Evolutionary conservation across 2,329 filamentous ascomycete species (phyloP).

Genomic region (Ophiostoma populinum): DNA sequence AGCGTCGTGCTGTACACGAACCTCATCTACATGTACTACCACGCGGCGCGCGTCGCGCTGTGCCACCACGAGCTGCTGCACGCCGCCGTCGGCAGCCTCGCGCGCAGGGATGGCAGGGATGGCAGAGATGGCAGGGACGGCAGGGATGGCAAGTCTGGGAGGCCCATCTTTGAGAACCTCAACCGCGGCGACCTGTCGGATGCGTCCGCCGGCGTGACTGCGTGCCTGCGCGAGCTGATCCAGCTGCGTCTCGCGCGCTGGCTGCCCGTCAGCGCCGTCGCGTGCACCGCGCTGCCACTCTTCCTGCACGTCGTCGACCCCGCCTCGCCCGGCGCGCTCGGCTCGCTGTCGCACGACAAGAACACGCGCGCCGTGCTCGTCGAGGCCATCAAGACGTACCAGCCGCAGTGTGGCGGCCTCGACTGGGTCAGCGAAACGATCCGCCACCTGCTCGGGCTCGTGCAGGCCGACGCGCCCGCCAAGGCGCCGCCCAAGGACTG

Average conservation of each 20-base stretch:
- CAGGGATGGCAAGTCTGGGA: neutral
- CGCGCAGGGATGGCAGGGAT: too few species aligned
- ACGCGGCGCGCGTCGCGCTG: constrained; percentile 11
- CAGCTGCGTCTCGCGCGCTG: constrained; percentile 11
- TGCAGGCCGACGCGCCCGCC: constrained; percentile 8
- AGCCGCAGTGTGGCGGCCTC: constrained; percentile 12
- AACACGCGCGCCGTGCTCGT: too few species aligned
- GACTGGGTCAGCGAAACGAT: constrained; percentile 12
- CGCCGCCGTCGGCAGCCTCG: constrained; percentile 23
- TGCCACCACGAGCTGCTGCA: constrained; percentile 14
- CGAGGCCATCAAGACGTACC: constrained; percentile 12
- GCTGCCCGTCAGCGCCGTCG: constrained; percentile 11
- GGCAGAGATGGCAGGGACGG: constrained; percentile 14
- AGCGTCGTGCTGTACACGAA: constrained; percentile 12
- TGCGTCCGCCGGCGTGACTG: constrained; percentile 9
- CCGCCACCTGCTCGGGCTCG: constrained; percentile 10
- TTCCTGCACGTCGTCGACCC: constrained; percentile 12
- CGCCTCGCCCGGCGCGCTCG: too few species aligned
- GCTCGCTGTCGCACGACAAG: too few species aligned
- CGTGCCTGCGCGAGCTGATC: constrained; percentile 11
- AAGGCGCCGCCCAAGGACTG: constrained; percentile 5
- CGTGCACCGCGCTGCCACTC: constrained; percentile 11
- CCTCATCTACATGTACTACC: constrained; percentile 12
- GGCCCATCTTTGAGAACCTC: constrained; percentile 8
- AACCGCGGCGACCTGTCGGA: constrained; percentile 11